Evolutionary conservation across 2,329 filamentous ascomycete genomes (phyloP), one percentile per base, ranked within the genome.

Genomic region (Aspergillus glaucus): DNA sequence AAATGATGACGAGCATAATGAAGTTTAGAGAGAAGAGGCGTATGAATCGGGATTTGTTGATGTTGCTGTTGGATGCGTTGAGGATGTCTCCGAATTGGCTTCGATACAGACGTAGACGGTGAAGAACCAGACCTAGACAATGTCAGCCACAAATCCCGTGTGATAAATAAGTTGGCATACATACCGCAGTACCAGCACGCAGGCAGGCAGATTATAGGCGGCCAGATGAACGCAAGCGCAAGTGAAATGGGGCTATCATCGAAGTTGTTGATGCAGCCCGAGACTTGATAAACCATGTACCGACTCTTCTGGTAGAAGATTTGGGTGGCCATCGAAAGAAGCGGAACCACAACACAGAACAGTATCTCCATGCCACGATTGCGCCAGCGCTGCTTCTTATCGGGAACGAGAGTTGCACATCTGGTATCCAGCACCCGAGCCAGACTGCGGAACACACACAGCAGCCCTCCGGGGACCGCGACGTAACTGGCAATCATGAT

Each of bases 101-200:
- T 45, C 81, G 77, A 62, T 87, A 84, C 48, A 73, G 76, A 59
- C 74, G 72, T 30, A 87, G 74, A n/a, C 84, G 81, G 51, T 75
- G 68, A 26, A 85, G 61, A 4, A 86, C 76, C 22, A 86, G 63
- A 8, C 71, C 83, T 86, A 50, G 15, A 21, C 12, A 10, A 19
- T 21, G 26, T 44, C 22, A 44, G 28, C 28, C 7, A 22, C 9
- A n/a, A 19, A 14, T 5, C 24, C n/a, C 9, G 6, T 15, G 24
- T 14, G 10, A 43, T n/a, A 26, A 46, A 24, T 15, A 69, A 76
- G 63, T 70, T 5, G 4, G 26, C 9, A 26, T 22, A 39, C 53
- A 34, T 52, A 84, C 82, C 65, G 43, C 81, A 77, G 60, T 81
- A 85, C 60, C 77, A 80, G 3, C 69, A 66, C 21, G 74, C 79